A percentile compares a stretch with the other conserved stretches of the same genome.
These are phyloP conservation scores for Starmerella apicola DNA, from an alignment of 805 yeast genomes.

Conservation along the genomic window DNA sequence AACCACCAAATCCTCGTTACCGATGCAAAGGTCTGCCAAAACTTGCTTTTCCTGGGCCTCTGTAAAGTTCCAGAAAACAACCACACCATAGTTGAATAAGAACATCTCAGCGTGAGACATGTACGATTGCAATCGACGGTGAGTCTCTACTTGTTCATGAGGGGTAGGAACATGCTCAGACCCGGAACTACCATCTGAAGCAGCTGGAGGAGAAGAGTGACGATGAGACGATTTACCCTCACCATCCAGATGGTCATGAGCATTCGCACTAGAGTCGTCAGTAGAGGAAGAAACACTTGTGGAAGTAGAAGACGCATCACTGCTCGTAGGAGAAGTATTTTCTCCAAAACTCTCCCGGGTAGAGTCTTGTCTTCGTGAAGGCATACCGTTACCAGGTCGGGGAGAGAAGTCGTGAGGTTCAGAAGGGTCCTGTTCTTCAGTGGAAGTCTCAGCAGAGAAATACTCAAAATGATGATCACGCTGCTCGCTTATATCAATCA, in stretches of 20 bases:
- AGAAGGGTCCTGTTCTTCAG: constrained; percentile 65
- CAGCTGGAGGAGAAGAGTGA: background rate
- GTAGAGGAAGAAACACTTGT: background rate
- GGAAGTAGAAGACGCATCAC: background rate
- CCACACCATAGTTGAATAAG: constrained; percentile 81
- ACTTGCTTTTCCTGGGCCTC: constrained; percentile 88
- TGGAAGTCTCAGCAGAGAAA: constrained; percentile 39
- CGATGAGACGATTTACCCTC: background rate
- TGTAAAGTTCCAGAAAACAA: constrained; percentile 96
- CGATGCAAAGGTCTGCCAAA: constrained; percentile 80
- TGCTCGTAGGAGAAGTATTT: background rate
- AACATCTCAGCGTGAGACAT: constrained; percentile 66
- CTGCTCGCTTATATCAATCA: constrained; percentile 70
- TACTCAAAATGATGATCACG: constrained; percentile 87
- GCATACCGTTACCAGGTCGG: constrained; percentile 3
- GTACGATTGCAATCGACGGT: constrained; percentile 28
- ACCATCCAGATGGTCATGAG: no score
- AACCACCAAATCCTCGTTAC: constrained; percentile 40
- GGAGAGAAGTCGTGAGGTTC: constrained; percentile 82
- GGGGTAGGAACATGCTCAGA: background rate
- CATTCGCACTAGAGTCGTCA: background rate
- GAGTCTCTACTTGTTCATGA: constrained; percentile 1
- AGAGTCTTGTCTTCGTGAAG: background rate
- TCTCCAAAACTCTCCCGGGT: background rate
- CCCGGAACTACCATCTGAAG: background rate